A percentile compares a stretch with the other conserved stretches of the same genome.
phyloP scores from a whole-genome alignment of 441 rosid genomes.

The Pelargonium cotyledonis region DNA sequence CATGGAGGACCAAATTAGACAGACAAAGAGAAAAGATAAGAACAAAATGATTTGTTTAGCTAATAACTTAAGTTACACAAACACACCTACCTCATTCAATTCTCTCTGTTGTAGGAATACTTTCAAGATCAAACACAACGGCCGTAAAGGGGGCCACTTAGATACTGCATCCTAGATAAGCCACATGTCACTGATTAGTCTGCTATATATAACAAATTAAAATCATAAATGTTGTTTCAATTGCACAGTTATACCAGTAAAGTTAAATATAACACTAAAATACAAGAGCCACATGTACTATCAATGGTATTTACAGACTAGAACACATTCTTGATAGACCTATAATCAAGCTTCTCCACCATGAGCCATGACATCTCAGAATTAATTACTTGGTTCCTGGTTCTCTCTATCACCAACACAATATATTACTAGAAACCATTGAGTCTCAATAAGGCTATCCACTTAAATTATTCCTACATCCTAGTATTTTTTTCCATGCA shows the following conservation, averaged over 20 bases:
- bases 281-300: neutral
- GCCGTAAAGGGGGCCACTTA: constrained; percentile 69
- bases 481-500: too few species aligned
- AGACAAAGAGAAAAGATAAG: neutral
- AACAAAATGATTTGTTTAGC: neutral
- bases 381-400: too few species aligned
- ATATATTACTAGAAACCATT: too few species aligned
- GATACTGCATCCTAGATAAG: constrained; percentile 54
- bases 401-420: too few species aligned
- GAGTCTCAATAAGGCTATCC: too few species aligned
- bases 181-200: neutral
- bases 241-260: neutral
- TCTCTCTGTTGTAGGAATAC: constrained; percentile 91
- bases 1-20: constrained; percentile 23
- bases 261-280: neutral
- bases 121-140: constrained; percentile 79
- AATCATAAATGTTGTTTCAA: neutral
- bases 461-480: too few species aligned
- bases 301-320: neutral
- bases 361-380: too few species aligned
- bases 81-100: constrained; percentile 65
- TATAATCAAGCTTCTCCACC: neutral
- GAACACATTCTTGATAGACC: neutral
- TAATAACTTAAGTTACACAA: constrained; percentile 8
- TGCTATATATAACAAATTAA: neutral